Evolutionary conservation across 331 rosid genomes (phyloP), one percentile per base, ranked within the genome.

Genomic region (Spiraea crenata): DNA sequence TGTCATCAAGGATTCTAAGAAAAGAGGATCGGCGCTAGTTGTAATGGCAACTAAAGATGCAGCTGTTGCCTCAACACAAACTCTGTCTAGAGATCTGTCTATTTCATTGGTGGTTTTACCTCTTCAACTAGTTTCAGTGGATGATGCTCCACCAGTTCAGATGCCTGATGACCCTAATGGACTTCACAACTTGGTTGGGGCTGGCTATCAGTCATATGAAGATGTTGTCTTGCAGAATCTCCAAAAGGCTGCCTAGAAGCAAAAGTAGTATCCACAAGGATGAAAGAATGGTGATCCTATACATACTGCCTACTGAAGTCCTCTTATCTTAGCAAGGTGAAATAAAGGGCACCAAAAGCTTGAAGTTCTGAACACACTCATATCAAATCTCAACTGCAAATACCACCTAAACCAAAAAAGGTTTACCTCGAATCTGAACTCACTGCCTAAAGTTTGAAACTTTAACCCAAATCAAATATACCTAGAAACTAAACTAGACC

Each of bases 1-100:
- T 51, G 90, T 93, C 50, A 89, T 91, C 67, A 93, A 85, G 78
- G 82, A 83, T 20, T 59, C 60, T 62, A 93, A 89, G 85, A 93
- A 91, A 77, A 93, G 68, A 74, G 91, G 97, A 68, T 89, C 97
- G 12, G 99, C 99, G 10, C 86, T 93, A 25, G 92, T 93, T 72
- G 97, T 86, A 6, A 93, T 93, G 97, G 82, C 88, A 1, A 80
- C 78, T 63, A 87, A 87, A 85, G 91, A 93, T 67, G 97, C 91
- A 75, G 92, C 92, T 42, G 99, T 83, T 79, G 85, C 90, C 48
- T 86, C 97, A 1, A 84, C 84, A 16, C 83, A 91, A 69, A 83
- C 73, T 9, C 72, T 89, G 68, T 73, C 69, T 25, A 96, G 97
- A 15, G 84, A 85, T 75, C 87, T 87, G 65, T 80, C 90, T 69